Base-by-base conservation (phyloP, 2,329 filamentous ascomycete species). In the Aspergillus nomiae region DNA sequence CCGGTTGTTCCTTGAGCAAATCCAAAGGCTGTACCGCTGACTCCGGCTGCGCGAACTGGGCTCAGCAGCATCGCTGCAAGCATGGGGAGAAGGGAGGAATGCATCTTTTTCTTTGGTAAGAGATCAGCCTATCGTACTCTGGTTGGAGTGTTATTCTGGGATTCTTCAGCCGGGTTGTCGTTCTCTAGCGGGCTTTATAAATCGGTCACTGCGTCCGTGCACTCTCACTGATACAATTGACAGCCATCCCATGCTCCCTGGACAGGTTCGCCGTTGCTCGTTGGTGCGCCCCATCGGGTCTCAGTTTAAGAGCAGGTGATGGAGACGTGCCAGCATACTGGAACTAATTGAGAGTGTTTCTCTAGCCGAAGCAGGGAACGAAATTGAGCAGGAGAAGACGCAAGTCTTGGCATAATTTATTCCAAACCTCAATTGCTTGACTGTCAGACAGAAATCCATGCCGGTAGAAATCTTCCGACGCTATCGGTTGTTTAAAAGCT, bases 1-100 rank as follows among this genome's bases (percentile, higher is more conserved):
- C 56, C 56, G 11, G 56, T 59, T 11, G 56, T 59, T n/a, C 45
- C 56, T 26, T 46, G 32, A 28, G 45, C 56, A 16, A 59, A 59
- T 16, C 56, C 56, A 26, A 51, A 59, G 28, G 56, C 43, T 10
- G 45, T 19, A 16, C 56, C 56, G 6, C 19, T 59, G 46, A 59
- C 57, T 28, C 51, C 51, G 21, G 51, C 51, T 26, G 51, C 51
- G 12, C 24, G 38, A 21, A 55, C 51, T 2, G 51, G 51, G n/a
- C 51, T 55, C 32, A 55, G 32, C 51, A 55, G 51, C 32, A 38
- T 19, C 11, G 51, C 32, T 16, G 51, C 51, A 12, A 55, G 32
- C n/a, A 55, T 24, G 7, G 51, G 21, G 24, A 55, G 30, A 9
- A 55, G 6, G 19, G 26, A 26, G 14, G 51, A n/a, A 21, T 55